phyloP scores from a whole-genome alignment of 805 yeast species.

The Candida caryicola region DNA sequence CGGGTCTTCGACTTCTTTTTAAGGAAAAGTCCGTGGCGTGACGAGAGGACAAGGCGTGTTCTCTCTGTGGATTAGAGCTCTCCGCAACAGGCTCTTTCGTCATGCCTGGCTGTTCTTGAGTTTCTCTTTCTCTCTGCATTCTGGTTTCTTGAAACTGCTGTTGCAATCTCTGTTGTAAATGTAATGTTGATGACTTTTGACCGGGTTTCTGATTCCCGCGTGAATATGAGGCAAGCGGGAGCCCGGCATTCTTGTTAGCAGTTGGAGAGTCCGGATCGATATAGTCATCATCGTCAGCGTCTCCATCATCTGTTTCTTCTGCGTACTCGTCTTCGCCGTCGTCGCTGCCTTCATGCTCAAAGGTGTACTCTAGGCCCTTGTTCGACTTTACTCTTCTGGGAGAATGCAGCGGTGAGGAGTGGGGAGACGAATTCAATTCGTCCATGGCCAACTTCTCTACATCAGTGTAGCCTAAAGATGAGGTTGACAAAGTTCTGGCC shows the following conservation, averaged over 20 bases:
- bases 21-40: conserved; percentile 27
- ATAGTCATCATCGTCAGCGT: conserved; percentile 9
- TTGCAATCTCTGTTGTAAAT: conserved; percentile 17
- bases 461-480: conserved; percentile 58
- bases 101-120: neutral
- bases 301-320: neutral
- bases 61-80: too few species aligned
- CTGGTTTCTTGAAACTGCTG: conserved; percentile 16
- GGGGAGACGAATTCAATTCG: conserved; percentile 9
- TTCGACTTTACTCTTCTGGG: conserved; percentile 4
- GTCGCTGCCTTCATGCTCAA: neutral
- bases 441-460: conserved; percentile 36
- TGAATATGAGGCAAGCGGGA: too few species aligned
- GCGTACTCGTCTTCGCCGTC: conserved; percentile 1
- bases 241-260: conserved; percentile 2
- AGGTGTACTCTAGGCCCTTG: conserved; percentile 1
- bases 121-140: conserved; percentile 20
- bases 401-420: conserved; percentile 11
- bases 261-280: conserved; percentile 16
- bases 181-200: conserved; percentile 11
- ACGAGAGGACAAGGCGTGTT: too few species aligned
- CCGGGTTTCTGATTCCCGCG: too few species aligned
- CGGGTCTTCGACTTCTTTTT: conserved; percentile 38
- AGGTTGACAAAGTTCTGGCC: conserved; percentile 74
- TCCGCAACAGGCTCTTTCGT: too few species aligned